Evolutionary conservation across 169 alveolate genomes (phyloP), one percentile per base, ranked within the genome.

Genomic region (Cryptosporidium muris): DNA sequence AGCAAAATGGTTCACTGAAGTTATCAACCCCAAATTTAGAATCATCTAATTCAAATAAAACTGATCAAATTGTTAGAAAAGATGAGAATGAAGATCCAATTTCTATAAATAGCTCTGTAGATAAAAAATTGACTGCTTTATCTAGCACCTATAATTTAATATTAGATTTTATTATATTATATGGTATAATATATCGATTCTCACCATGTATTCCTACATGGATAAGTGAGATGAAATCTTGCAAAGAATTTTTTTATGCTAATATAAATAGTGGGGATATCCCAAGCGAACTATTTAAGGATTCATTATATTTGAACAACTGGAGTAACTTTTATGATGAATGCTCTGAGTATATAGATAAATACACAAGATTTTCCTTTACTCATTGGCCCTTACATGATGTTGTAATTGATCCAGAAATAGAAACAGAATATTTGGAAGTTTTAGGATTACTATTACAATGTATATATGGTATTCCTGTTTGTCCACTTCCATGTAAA

Each of bases 401-500:
- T 8, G 0, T 34, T 16, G 6, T 34, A 4, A n/a, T 45, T 43
- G 25, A 12, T 12, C 81, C 81, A 14, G 85, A 74, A 14, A 66
- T 58, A 2, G 85, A 74, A 58, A 60, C 74, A 40, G 85, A 74
- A 74, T 74, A 58, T 62, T 47, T 74, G 45, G 85, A 74, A 25
- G 52, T 74, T 63, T 49, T 74, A 8, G 85, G 85, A 9, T 43
- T 74, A 14, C 63, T 53, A n/a, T 42, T 74, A n/a, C 85, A 74
- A 43, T 8, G 54, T 2, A 37, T 74, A n/a, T 74, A 74, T 74
- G 85, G 85, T 12, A n/a, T 74, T 3, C 85, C 85, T 1, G 85
- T 74, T 40, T 74, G 85, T 37, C 85, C 85, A 40, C 34, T 74
- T n/a, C 85, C 85, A 2, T 53, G 62, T 3, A 25, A 14, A 9